A percentile compares a stretch with the other conserved stretches of the same genome.
Evolutionary conservation across 192 early-diverging fungal genomes (phyloP).

Genomic region (Phlyctochytrium bullatum): DNA sequence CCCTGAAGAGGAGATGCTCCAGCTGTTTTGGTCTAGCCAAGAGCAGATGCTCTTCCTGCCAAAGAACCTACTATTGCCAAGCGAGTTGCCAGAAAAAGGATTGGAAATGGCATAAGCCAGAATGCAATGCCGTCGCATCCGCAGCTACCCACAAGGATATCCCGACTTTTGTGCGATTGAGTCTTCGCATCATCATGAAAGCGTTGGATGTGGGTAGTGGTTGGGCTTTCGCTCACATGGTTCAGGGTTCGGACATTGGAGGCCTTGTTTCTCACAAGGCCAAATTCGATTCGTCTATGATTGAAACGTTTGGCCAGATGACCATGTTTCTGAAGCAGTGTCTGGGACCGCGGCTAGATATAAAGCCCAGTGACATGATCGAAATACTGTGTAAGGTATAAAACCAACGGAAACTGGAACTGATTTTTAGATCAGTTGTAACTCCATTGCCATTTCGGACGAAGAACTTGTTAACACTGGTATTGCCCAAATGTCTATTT

Average conservation of each 20-base stretch:
- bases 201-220: too few relatives aligned
- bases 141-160: not conserved
- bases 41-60: conserved; percentile 24
- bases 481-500: not conserved
- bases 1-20: too few relatives aligned
- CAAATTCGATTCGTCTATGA: conserved; percentile 18
- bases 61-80: conserved; percentile 22
- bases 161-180: not conserved
- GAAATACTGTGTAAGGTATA: conserved; percentile 38
- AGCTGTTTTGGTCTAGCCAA: too few relatives aligned
- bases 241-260: too few relatives aligned
- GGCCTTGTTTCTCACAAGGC: not conserved
- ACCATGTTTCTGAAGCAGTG: conserved; percentile 27
- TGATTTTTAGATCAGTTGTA: conserved; percentile 31
- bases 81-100: conserved; percentile 26
- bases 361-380: conserved; percentile 31
- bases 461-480: conserved; percentile 40
- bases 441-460: conserved; percentile 41
- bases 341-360: conserved; percentile 12
- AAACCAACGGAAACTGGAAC: not conserved
- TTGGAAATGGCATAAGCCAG: conserved; percentile 34
- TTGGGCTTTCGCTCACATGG: too few relatives aligned
- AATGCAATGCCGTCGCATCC: conserved; percentile 31
- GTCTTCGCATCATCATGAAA: not conserved
- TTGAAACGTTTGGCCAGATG: conserved; percentile 46